Percentiles rank a stretch among this genome's conserved stretches.
phyloP scores from a whole-genome alignment of 768 basidiomycete species.

The Russula earlei region DNA sequence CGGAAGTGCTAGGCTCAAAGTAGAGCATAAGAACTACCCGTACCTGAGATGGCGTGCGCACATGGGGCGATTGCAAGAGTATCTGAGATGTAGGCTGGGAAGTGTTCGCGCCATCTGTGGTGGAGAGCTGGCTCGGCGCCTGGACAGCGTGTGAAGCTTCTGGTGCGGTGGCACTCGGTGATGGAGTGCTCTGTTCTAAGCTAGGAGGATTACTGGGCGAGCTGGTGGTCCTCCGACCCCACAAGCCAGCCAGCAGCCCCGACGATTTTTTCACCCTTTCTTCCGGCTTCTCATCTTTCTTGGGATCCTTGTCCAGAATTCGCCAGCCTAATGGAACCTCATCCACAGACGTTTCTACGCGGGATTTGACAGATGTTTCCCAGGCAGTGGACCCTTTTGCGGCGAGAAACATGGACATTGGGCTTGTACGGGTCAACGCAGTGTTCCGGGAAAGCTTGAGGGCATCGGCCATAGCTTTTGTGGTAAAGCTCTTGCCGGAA shows the following conservation, averaged over 20 bases:
- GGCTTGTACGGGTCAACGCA: constrained; percentile 45
- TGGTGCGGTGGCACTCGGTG: not conserved
- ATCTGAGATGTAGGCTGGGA: not conserved
- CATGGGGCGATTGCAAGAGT: not conserved
- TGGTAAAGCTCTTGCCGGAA: constrained; percentile 47
- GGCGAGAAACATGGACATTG: constrained; percentile 57
- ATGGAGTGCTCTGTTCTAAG: not conserved
- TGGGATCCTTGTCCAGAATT: constrained; percentile 47
- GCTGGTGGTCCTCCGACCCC: constrained; percentile 36
- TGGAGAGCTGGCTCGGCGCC: not conserved
- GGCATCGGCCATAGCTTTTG: constrained; percentile 50
- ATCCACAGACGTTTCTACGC: constrained; percentile 39
- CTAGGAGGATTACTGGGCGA: not conserved
- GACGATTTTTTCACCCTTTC: constrained; percentile 42
- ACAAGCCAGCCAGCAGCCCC: constrained; percentile 60
- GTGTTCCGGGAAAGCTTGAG: constrained; percentile 56
- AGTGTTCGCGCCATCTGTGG: not conserved
- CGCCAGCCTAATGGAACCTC: constrained; percentile 69
- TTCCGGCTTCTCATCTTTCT: constrained; percentile 31
- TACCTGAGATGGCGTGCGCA: constrained; percentile 1
- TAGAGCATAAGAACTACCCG: constrained; percentile 17
- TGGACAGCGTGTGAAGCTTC: not conserved
- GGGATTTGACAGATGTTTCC: constrained; percentile 57
- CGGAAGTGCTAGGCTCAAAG: not conserved
- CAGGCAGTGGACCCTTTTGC: constrained; percentile 70